Percentiles rank a stretch among this genome's conserved stretches.
Evolutionary conservation across 2,329 filamentous ascomycete genomes (phyloP).

Genomic region (Talaromyces sp.): DNA sequence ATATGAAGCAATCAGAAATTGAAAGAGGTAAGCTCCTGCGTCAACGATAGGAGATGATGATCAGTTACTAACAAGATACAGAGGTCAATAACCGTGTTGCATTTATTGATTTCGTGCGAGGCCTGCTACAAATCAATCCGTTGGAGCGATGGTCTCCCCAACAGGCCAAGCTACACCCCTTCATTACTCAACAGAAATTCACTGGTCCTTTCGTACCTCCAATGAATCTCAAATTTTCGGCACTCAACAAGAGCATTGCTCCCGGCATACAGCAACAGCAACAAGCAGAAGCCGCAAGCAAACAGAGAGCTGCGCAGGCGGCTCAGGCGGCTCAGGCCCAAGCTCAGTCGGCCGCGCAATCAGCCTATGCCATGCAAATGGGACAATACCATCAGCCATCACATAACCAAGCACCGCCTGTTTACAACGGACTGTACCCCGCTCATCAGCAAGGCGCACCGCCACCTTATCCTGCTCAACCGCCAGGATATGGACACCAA

Average conservation of each 20-base stretch:
- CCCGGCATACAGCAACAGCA: constrained; percentile 94
- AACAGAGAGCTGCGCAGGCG: constrained; percentile 69
- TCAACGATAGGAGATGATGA: not conserved
- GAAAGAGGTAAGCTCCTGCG: constrained; percentile 71
- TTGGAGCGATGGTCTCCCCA: constrained; percentile 96
- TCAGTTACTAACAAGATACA: constrained; percentile 39
- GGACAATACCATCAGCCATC: constrained; percentile 51
- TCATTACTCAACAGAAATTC: constrained; percentile 97
- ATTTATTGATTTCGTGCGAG: constrained; percentile 97
- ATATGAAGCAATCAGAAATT: constrained; percentile 97
- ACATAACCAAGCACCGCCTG: constrained; percentile 55
- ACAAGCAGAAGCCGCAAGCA: constrained; percentile 88
- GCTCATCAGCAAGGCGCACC: constrained; percentile 65
- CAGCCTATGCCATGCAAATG: constrained; percentile 65
- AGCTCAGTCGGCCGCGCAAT: constrained; percentile 65
- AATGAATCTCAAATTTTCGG: constrained; percentile 90
- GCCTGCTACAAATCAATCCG: constrained; percentile 88
- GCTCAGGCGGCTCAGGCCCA: constrained; percentile 54
- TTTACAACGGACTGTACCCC: constrained; percentile 79
- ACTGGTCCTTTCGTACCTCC: constrained; percentile 94
- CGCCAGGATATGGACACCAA: constrained; percentile 65
- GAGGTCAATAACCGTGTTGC: constrained; percentile 98
- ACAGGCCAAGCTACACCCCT: constrained; percentile 94
- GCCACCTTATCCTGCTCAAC: constrained; percentile 75
- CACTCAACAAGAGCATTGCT: constrained; percentile 79